Evolutionary conservation across 2,329 filamentous ascomycete species (phyloP).

Genomic region (Lasiodiplodia citricola): DNA sequence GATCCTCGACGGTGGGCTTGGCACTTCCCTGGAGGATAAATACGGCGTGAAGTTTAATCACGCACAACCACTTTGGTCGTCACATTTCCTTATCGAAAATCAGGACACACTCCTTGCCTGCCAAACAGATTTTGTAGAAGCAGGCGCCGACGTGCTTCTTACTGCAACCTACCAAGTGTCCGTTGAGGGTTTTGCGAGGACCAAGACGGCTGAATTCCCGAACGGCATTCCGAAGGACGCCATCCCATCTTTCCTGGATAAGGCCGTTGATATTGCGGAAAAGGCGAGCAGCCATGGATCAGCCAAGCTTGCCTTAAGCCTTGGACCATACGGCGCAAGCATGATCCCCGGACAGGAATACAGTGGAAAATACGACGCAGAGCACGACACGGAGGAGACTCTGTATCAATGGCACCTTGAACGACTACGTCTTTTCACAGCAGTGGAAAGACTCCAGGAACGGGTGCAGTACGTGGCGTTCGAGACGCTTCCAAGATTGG

Average conservation of each 20-base stretch:
- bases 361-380: conserved; percentile 2
- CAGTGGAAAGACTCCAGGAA: neutral
- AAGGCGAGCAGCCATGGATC: neutral
- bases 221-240: neutral
- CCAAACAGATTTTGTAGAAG: neutral
- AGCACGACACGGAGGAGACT: neutral
- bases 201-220: neutral
- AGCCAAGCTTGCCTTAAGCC: neutral
- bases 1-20: conserved; percentile 6
- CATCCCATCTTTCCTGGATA: neutral
- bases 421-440: neutral
- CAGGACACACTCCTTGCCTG: conserved; percentile 5
- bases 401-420: conserved; percentile 6
- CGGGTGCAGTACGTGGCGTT: conserved; percentile 4
- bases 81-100: neutral
- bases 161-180: conserved; percentile 12
- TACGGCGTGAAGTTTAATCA: neutral
- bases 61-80: conserved; percentile 8
- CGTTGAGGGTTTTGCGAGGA: neutral
- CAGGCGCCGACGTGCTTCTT: conserved; percentile 6
- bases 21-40: neutral
- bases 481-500: conserved; percentile 5
- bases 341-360: conserved; percentile 5
- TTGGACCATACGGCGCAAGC: neutral
- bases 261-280: neutral